A percentile compares a stretch with the other conserved stretches of the same genome.
Conservation (phyloP, 306 rosid genomes). For the Ammopiptanthus mongolicus region DNA sequence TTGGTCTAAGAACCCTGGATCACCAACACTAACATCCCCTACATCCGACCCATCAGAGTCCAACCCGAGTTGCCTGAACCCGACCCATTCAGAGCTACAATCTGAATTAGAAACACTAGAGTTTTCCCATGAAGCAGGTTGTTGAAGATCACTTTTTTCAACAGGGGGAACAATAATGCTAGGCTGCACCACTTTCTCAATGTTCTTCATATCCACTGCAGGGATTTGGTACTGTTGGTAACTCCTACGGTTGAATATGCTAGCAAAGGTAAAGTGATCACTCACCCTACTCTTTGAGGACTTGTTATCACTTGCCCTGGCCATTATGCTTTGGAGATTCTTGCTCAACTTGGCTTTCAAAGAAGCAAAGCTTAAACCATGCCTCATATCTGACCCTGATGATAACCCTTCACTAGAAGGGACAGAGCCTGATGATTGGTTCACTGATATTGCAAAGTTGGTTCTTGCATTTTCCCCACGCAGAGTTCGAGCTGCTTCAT, state of each 20-base stretch:
- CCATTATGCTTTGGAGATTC: conserved; percentile 74
- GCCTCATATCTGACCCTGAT: conserved; percentile 21
- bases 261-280: conserved; percentile 79
- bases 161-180: conserved; percentile 71
- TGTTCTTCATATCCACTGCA: conserved; percentile 33
- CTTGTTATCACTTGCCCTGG: conserved; percentile 48
- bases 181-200: conserved; percentile 72
- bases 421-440: conserved; percentile 11
- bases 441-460: conserved; percentile 46
- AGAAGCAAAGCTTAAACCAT: conserved; percentile 60
- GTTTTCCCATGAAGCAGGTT: conserved; percentile 43
- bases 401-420: not conserved
- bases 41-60: conserved; percentile 53
- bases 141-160: conserved; percentile 6
- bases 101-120: conserved; percentile 56
- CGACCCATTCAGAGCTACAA: conserved; percentile 53
- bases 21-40: conserved; percentile 41
- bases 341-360: conserved; percentile 72
- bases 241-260: conserved; percentile 58
- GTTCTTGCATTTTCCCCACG: conserved; percentile 84
- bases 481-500: conserved; percentile 75
- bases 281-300: conserved; percentile 76
- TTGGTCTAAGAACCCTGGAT: conserved; percentile 53
- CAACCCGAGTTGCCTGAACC: conserved; percentile 40
- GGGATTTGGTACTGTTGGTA: conserved; percentile 45